These are phyloP conservation scores for Corylus heterophylla DNA, from an alignment of 306 rosid genomes.

Conservation along the genomic window DNA sequence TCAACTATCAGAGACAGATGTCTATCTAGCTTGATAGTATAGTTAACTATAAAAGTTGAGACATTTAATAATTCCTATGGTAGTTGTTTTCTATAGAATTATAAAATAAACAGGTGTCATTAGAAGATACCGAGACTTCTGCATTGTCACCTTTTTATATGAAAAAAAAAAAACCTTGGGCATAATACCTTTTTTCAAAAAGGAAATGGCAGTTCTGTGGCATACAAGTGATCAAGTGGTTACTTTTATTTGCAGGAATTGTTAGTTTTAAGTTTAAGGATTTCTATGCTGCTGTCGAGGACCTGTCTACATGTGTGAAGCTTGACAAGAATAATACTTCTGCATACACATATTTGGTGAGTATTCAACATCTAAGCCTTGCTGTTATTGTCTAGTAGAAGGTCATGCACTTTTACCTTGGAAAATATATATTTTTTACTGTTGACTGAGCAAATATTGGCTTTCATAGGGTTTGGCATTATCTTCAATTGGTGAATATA, in stretches of 20 bases:
- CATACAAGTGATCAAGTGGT: conserved; percentile 1
- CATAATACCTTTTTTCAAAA: neutral
- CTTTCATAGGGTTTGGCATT: conserved; percentile 73
- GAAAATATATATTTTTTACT: conserved; percentile 6
- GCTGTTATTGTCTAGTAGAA: conserved; percentile 22
- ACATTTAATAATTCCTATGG: neutral
- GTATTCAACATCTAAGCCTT: conserved; percentile 30
- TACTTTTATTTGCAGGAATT: conserved; percentile 55
- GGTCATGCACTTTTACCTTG: conserved; percentile 22
- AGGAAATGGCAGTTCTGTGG: neutral
- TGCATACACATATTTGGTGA: conserved; percentile 82
- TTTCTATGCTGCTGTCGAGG: conserved; percentile 70
- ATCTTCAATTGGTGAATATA: conserved; percentile 78
- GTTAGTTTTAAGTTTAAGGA: conserved; percentile 84
- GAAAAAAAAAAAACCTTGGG: neutral
- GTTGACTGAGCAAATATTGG: conserved; percentile 27
- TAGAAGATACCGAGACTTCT: too few species aligned
- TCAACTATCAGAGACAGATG: neutral
- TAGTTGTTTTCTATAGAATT: neutral
- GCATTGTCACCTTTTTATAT: neutral
- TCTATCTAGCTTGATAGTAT: conserved; percentile 6
- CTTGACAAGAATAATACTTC: conserved; percentile 71
- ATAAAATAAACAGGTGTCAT: neutral
- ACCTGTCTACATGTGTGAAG: conserved; percentile 71
- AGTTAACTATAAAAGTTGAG: neutral